Conservation (phyloP, 768 basidiomycete species). For the Arthromyces matolae region DNA sequence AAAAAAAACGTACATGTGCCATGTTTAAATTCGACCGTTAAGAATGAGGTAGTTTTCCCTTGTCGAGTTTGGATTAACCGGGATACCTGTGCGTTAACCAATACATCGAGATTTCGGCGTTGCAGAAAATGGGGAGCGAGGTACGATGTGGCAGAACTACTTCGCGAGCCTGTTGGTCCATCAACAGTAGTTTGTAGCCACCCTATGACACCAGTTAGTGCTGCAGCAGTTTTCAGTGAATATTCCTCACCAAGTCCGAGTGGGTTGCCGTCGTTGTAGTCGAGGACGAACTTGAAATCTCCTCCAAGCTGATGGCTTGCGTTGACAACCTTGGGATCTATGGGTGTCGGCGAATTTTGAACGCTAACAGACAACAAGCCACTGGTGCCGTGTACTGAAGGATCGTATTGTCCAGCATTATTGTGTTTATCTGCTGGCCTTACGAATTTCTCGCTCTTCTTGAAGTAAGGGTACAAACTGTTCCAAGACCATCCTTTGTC, state of each 20-base stretch:
- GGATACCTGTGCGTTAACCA: conserved; percentile 24
- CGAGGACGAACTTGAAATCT: conserved; percentile 28
- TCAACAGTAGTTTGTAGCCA: conserved; percentile 17
- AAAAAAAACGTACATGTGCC: background rate
- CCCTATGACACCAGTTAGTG: background rate
- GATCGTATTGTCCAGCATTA: conserved; percentile 29
- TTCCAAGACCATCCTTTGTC: conserved; percentile 34
- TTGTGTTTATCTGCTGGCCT: conserved; percentile 29
- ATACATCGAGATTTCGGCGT: conserved; percentile 28
- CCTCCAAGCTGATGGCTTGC: conserved; percentile 15
- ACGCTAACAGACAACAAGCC: conserved; percentile 22
- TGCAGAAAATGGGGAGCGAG: conserved; percentile 22
- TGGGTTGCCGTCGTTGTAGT: conserved; percentile 26
- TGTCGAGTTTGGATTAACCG: conserved; percentile 16
- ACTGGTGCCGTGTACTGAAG: conserved; percentile 11
- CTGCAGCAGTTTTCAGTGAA: background rate
- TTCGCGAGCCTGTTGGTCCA: conserved; percentile 19
- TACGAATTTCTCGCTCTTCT: conserved; percentile 25
- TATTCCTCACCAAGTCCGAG: conserved; percentile 26
- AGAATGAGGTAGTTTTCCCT: conserved; percentile 4
- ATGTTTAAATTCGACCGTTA: conserved; percentile 10
- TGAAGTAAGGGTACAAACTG: conserved; percentile 22
- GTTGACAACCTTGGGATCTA: conserved; percentile 16
- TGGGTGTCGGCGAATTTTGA: conserved; percentile 19
- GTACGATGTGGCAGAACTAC: conserved; percentile 30